Evolutionary conservation across 2,329 filamentous ascomycete genomes (phyloP).

Genomic region (Diatrype stigma): DNA sequence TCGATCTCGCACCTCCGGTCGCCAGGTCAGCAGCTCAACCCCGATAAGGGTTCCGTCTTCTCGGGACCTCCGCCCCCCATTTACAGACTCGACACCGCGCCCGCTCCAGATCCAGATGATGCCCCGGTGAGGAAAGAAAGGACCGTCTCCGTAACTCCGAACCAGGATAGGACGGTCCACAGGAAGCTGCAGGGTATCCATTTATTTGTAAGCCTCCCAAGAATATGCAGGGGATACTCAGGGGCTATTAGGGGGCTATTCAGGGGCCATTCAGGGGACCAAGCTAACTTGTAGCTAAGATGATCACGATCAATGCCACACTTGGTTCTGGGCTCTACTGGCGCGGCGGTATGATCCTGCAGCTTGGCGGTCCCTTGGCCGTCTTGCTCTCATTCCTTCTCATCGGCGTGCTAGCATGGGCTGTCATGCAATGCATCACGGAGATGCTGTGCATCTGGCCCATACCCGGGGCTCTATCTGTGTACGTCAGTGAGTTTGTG

Average conservation of each 20-base stretch:
- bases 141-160: slow-evolving; percentile 12
- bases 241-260: background rate
- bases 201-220: slow-evolving; percentile 16
- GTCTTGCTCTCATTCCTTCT: slow-evolving; percentile 25
- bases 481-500: slow-evolving; percentile 29
- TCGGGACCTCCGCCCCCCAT: background rate
- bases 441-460: slow-evolving; percentile 30
- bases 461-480: slow-evolving; percentile 26
- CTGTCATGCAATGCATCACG: slow-evolving; percentile 28
- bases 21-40: background rate
- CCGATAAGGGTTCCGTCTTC: background rate
- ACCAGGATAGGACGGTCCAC: slow-evolving; percentile 17
- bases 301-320: slow-evolving; percentile 26
- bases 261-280: background rate
- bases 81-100: slow-evolving; percentile 2
- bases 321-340: slow-evolving; percentile 26
- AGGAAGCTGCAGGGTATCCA: slow-evolving; percentile 22
- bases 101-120: background rate
- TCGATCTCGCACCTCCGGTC: background rate
- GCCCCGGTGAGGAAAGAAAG: slow-evolving; percentile 2
- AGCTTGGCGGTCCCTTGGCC: slow-evolving; percentile 22
- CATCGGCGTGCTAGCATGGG: slow-evolving; percentile 24
- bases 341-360: slow-evolving; percentile 25
- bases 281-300: slow-evolving; percentile 11
- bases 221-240: background rate